Conservation (phyloP, 768 basidiomycete species). For the Boletellus ananiceps region DNA sequence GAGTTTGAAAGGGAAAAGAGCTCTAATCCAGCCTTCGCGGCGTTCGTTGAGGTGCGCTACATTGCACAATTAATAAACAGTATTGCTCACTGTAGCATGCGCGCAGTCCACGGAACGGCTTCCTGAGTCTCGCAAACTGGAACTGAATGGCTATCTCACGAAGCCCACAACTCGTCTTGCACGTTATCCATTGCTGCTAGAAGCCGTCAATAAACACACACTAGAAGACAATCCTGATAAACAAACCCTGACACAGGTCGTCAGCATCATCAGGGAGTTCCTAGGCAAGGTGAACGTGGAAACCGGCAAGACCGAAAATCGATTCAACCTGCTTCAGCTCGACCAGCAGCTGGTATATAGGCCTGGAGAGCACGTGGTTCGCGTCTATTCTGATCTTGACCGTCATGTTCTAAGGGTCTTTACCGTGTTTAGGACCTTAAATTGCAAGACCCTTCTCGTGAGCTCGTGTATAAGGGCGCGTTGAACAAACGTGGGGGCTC, state of each 20-base stretch:
- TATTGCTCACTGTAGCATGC: neutral
- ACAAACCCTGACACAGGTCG: constrained; percentile 65
- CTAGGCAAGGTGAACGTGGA: constrained; percentile 86
- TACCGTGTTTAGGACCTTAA: constrained; percentile 62
- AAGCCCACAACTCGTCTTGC: constrained; percentile 97
- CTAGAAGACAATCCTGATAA: constrained; percentile 89
- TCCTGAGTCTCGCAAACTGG: constrained; percentile 93
- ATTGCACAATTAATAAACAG: neutral
- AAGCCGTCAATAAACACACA: constrained; percentile 89
- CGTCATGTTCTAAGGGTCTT: neutral
- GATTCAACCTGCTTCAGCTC: constrained; percentile 91
- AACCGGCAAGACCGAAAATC: constrained; percentile 92
- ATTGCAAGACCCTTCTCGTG: constrained; percentile 80
- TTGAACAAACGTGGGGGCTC: constrained; percentile 78
- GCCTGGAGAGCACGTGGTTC: constrained; percentile 84
- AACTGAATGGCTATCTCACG: constrained; percentile 95
- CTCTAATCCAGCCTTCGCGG: constrained; percentile 85
- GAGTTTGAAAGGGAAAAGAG: constrained; percentile 99
- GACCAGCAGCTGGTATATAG: constrained; percentile 89
- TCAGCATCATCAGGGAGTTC: constrained; percentile 75
- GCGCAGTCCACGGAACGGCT: constrained; percentile 82
- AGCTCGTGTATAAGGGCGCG: constrained; percentile 87
- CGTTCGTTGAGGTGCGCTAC: constrained; percentile 82
- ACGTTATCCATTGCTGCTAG: constrained; percentile 90
- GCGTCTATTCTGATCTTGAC: constrained; percentile 26